Percentiles rank a stretch among this genome's conserved stretches.
Conservation (phyloP, 345 rosid species). For the Dipteronia sinensis region DNA sequence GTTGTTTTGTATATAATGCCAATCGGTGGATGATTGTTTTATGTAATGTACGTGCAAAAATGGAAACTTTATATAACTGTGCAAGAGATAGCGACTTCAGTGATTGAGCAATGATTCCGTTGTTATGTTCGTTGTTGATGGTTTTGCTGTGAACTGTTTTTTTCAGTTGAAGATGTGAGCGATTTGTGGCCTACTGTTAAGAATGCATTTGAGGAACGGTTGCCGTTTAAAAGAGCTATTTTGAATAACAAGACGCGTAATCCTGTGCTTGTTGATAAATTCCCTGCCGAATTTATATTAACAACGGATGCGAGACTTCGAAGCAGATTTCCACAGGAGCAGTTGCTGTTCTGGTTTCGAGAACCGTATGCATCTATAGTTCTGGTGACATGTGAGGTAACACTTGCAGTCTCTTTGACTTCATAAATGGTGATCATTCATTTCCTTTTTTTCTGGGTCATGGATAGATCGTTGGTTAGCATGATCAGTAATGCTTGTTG, state of each 20-base stretch:
- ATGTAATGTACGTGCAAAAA: neutral
- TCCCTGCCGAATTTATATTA: slow-evolving; percentile 77
- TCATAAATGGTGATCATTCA: neutral
- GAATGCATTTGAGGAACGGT: slow-evolving; percentile 63
- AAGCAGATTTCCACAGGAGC: slow-evolving; percentile 92
- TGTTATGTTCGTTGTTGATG: slow-evolving; percentile 6
- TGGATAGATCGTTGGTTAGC: neutral
- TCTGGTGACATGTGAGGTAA: slow-evolving; percentile 97
- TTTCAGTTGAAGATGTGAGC: slow-evolving; percentile 89
- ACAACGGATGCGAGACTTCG: slow-evolving; percentile 93
- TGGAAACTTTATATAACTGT: neutral
- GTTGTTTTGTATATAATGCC: neutral
- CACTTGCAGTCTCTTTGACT: neutral
- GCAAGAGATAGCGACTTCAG: neutral
- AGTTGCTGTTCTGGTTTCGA: slow-evolving; percentile 78
- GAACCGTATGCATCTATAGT: slow-evolving; percentile 92
- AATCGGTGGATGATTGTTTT: neutral
- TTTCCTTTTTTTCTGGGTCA: slow-evolving; percentile 11
- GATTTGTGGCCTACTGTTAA: slow-evolving; percentile 90
- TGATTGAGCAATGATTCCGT: neutral
- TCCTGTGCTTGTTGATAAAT: slow-evolving; percentile 73
- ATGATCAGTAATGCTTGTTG: neutral
- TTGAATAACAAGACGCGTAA: slow-evolving; percentile 92
- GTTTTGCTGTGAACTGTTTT: neutral
- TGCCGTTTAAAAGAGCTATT: slow-evolving; percentile 70